Base-by-base conservation (phyloP, 768 basidiomycete species). In the Suillus clintonianus region DNA sequence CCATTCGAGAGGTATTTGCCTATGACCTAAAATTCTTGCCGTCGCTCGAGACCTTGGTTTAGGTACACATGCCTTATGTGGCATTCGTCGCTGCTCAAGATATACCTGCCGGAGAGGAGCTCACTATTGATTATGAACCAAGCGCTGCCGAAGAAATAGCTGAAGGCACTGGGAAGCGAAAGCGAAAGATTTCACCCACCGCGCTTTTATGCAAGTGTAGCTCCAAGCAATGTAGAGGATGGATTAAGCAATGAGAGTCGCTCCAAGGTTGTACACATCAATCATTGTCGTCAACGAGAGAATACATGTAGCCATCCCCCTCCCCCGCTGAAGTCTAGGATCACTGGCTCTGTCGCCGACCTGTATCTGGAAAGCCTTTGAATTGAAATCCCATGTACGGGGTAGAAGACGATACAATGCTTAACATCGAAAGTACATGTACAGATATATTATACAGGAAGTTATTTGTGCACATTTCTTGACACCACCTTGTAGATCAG, bases 111-210 rank as follows among this genome's bases (percentile, higher is more conserved):
- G 71, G 77, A 30, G 83, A 79, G 1, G 89, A 91, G 64, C 80
- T 91, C 5, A 86, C 85, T 0, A 80, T 90, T 24, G 87, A 91
- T 71, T 91, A 91, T 66, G 78, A 86, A 63, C 89, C 90, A 1
- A 65, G 73, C 36, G 72, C 72, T 11, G 67, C 68, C 7, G 75
- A 74, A 39, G 65, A 70, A 13, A 19, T 56, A 11, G 48, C 41
- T 47, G 65, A 62, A 55, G 24, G 59, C 24, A 37, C 42, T 32
- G 34, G 64, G 10, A 72, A 74, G 48, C 69, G 58, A 34, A 71
- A 67, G 39, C 69, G 72, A 13, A 72, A 67, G 34, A 67, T 72
- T 8, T 75, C 76, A 1, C 66, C 69, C 7, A 79, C 77, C 13
- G 73, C 71, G 14, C 71, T 66, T 5, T 65, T 64, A 1, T 85